Evolutionary conservation across 164 flowering plant species (phyloP).

Genomic region (Vitis labrusca): DNA sequence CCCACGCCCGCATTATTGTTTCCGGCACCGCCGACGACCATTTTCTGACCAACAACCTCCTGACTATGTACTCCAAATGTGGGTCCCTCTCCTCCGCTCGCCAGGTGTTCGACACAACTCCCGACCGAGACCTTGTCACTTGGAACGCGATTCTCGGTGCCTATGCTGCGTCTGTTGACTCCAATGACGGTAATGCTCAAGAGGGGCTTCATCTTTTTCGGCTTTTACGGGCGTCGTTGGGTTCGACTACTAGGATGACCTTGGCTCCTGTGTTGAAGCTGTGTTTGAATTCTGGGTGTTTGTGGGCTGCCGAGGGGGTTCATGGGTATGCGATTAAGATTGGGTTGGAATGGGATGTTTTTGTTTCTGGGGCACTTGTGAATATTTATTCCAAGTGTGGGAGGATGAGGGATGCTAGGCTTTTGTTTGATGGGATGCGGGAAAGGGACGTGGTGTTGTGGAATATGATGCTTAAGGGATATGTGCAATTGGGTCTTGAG

Average conservation of each 20-base stretch:
- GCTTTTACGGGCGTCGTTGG: constrained; percentile 15
- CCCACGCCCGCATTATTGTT: constrained; percentile 39
- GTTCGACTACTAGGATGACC: constrained; percentile 28
- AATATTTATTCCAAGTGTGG: constrained; percentile 41
- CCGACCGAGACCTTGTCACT: constrained; percentile 42
- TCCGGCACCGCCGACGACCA: constrained; percentile 26
- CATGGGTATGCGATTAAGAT: constrained; percentile 45
- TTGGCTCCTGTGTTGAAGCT: constrained; percentile 53
- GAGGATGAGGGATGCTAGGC: constrained; percentile 26
- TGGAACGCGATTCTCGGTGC: constrained; percentile 58
- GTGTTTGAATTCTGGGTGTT: constrained; percentile 28
- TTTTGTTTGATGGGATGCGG: constrained; percentile 41
- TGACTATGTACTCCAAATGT: constrained; percentile 48
- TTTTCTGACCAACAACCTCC: constrained; percentile 53
- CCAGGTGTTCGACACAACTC: constrained; percentile 41
- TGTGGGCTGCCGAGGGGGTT: constrained; percentile 35
- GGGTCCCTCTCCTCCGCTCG: constrained; percentile 41
- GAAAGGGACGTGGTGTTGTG: constrained; percentile 51
- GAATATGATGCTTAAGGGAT: constrained; percentile 54
- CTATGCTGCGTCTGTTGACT: constrained; percentile 28
- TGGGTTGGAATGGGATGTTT: constrained; percentile 49
- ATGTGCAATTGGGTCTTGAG: constrained; percentile 27
- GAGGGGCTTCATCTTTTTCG: constrained; percentile 42
- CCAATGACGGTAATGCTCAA: constrained; percentile 5
- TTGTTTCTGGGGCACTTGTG: constrained; percentile 49